These are phyloP conservation scores for Populus hybrid DNA, from an alignment of 441 rosid species.

Conservation along the genomic window DNA sequence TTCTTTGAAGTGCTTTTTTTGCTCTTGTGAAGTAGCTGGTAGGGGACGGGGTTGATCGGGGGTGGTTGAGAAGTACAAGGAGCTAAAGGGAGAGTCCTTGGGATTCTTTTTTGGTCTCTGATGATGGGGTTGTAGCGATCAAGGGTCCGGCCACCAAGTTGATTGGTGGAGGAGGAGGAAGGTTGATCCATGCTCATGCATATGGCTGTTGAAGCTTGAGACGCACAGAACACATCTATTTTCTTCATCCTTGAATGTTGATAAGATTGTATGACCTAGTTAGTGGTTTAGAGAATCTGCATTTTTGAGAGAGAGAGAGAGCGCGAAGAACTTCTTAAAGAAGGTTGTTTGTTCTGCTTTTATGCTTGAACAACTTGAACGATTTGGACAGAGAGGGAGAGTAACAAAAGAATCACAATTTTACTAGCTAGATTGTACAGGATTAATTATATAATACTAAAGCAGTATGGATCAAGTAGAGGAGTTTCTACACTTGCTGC, in stretches of 20 bases:
- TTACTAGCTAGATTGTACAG: neutral
- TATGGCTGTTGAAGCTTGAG: conserved; percentile 77
- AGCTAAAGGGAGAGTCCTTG: conserved; percentile 46
- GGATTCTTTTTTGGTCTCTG: conserved; percentile 61
- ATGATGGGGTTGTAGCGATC: conserved; percentile 96
- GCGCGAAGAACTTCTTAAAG: conserved; percentile 18
- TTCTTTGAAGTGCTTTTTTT: conserved; percentile 25
- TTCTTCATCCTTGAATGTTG: conserved; percentile 36
- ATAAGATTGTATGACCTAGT: conserved; percentile 18
- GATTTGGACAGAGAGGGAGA: neutral
- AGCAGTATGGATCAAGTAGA: neutral
- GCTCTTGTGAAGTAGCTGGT: conserved; percentile 43
- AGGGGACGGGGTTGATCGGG: conserved; percentile 54
- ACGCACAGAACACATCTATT: conserved; percentile 60
- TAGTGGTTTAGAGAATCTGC: conserved; percentile 32
- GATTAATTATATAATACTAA: too few relatives aligned
- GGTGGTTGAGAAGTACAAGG: conserved; percentile 48
- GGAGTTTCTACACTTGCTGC: neutral
- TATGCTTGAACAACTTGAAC: conserved; percentile 9
- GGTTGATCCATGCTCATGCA: conserved; percentile 58
- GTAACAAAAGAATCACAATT: neutral
- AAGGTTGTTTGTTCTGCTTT: conserved; percentile 26
- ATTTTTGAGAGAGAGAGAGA: conserved; percentile 6
- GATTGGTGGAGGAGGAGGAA: conserved; percentile 33
- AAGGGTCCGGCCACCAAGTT: conserved; percentile 72